phyloP scores from a whole-genome alignment of 2,329 filamentous ascomycete genomes.

The Colletotrichum lindemuthianum region DNA sequence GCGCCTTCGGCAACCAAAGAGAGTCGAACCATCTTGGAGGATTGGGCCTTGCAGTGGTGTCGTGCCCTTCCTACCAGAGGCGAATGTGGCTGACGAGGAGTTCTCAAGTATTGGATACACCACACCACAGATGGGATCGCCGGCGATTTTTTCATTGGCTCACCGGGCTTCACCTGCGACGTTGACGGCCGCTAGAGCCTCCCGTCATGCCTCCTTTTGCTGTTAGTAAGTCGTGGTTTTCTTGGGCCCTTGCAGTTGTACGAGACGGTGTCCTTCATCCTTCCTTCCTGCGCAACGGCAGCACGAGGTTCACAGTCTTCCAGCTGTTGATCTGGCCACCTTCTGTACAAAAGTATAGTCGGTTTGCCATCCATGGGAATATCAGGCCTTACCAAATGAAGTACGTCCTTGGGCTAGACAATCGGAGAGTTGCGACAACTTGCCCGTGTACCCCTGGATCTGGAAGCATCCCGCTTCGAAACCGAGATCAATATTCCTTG shows the following conservation, averaged over 20 bases:
- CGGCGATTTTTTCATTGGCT: conserved; percentile 22
- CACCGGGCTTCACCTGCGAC: conserved; percentile 18
- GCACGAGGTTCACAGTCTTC: not conserved
- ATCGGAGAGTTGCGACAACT: too few relatives aligned
- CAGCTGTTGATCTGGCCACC: not conserved
- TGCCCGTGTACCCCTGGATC: too few relatives aligned
- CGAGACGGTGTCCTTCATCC: conserved; percentile 5
- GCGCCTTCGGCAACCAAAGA: conserved; percentile 15
- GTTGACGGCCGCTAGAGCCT: conserved; percentile 10
- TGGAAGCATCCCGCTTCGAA: too few relatives aligned
- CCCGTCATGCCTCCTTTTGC: not conserved
- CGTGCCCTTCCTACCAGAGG: too few relatives aligned
- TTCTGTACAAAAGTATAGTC: not conserved
- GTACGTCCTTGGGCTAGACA: too few relatives aligned
- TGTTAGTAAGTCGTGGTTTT: not conserved
- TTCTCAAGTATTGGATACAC: not conserved
- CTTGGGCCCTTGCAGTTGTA: not conserved
- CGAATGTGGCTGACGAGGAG: too few relatives aligned
- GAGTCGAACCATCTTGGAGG: conserved; percentile 10
- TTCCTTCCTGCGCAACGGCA: conserved; percentile 1
- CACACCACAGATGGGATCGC: conserved; percentile 8
- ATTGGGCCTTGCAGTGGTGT: not conserved
- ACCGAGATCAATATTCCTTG: too few relatives aligned
- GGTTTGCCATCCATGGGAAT: too few relatives aligned
- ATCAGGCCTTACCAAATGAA: too few relatives aligned